Evolutionary conservation across 2,329 filamentous ascomycete species (phyloP), one percentile per base, ranked within the genome.

Genomic region (Chalara sp.): DNA sequence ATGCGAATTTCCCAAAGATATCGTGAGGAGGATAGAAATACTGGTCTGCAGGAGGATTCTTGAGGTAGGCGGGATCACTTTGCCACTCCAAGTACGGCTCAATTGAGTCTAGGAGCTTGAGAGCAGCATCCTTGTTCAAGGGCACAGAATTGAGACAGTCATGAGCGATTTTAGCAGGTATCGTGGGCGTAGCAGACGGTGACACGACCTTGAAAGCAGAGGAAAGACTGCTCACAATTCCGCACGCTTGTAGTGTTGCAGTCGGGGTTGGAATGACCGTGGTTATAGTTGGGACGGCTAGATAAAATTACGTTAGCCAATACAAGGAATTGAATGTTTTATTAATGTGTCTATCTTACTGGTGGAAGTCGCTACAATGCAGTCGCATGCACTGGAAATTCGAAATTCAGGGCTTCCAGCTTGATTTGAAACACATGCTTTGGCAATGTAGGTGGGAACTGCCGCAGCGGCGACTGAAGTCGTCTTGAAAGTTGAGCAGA

Each of bases 11-110:
- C 6, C 59, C 71, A 30, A 74, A 58, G 10, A 80, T 66, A 53
- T 82, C 78, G 31, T 72, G 66, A 1, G 69, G 60, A 1, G 76
- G 71, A 47, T 77, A 70, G 50, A 68, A 67, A 61, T 81, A 82
- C 21, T 21, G 21, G 8, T 67, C 68, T 11, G 68, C 53, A 0
- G 79, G 79, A 3, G 79, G 79, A 47, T 75, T 64, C 54, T 75
- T 76, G 35, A 78, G 67, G 47, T 56, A 62, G 37, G 54, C 57
- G 4, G 56, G 47, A 53, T 64, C 61, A 47, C 57, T 61, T 49
- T 65, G 63, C 57, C 59, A 65, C 46, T 64, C 56, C 6, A 65
- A 43, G 45, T 64, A 65, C 10, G 63, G 63, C 32, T 53, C 51
- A 28, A 62, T 53, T 11, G 57, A 43, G 41, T 60, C 58, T 2